phyloP scores from a whole-genome alignment of 2,329 filamentous ascomycete species.

The Xylaria hypoxylon region DNA sequence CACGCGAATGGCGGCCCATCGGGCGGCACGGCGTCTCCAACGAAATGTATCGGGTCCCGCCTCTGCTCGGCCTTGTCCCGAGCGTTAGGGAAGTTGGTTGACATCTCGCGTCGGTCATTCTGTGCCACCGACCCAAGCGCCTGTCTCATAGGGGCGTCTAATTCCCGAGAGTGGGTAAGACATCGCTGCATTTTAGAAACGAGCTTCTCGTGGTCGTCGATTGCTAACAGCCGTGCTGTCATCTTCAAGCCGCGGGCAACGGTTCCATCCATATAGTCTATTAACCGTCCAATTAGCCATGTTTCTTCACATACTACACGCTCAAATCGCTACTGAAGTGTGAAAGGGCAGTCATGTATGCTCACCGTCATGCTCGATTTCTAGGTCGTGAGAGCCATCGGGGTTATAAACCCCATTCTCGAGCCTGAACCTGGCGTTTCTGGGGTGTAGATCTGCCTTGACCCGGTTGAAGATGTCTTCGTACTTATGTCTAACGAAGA shows the following conservation, averaged over 20 bases:
- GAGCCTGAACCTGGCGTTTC: neutral
- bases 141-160: neutral
- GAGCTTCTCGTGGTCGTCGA: conserved; percentile 15
- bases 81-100: neutral
- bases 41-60: conserved; percentile 8
- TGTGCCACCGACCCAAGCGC: neutral
- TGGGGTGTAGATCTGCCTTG: neutral
- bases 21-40: conserved; percentile 24
- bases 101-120: conserved; percentile 3
- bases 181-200: conserved; percentile 4
- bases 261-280: conserved; percentile 13
- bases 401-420: neutral
- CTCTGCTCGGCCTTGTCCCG: conserved; percentile 21
- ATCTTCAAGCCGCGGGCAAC: conserved; percentile 17
- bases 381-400: neutral
- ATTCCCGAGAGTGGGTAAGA: neutral
- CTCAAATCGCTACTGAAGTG: neutral
- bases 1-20: conserved; percentile 32
- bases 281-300: conserved; percentile 11
- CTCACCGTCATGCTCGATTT: neutral
- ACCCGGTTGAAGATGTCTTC: conserved; percentile 1
- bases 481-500: neutral
- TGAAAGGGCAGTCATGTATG: neutral
- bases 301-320: neutral
- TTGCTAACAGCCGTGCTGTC: conserved; percentile 2